These are phyloP conservation scores for Pseudovirgaria hyperparasitica DNA, from an alignment of 2,329 filamentous ascomycete species.

Conservation along the genomic window DNA sequence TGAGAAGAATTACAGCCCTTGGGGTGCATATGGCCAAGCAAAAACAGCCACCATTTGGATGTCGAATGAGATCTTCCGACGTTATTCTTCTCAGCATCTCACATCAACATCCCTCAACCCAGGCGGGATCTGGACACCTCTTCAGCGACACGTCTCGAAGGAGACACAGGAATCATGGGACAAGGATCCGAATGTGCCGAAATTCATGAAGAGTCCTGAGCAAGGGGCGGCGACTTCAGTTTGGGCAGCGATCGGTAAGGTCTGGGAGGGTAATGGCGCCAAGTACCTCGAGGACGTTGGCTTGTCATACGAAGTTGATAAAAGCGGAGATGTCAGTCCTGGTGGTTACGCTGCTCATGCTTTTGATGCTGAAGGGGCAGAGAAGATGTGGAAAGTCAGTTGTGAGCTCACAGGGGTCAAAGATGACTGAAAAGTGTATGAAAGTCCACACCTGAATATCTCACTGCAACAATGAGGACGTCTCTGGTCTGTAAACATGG, in stretches of 20 bases:
- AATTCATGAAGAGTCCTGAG: constrained; percentile 19
- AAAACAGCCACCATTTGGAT: constrained; percentile 41
- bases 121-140: constrained; percentile 27
- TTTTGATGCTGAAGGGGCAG: constrained; percentile 27
- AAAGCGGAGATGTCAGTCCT: constrained; percentile 9
- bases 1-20: constrained; percentile 21
- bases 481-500: too few relatives aligned
- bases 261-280: constrained; percentile 34
- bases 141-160: constrained; percentile 8
- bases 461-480: too few relatives aligned
- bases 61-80: constrained; percentile 38
- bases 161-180: constrained; percentile 7
- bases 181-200: constrained; percentile 4
- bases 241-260: constrained; percentile 29
- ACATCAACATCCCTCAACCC: constrained; percentile 35
- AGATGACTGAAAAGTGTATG: too few relatives aligned
- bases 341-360: constrained; percentile 16
- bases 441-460: too few relatives aligned
- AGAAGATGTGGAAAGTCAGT: constrained; percentile 26
- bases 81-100: constrained; percentile 31
- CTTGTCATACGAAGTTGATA: constrained; percentile 20
- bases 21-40: constrained; percentile 32
- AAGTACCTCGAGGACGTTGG: constrained; percentile 35
- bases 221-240: constrained; percentile 39
- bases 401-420: constrained; percentile 4